Percentiles rank a stretch among this genome's conserved stretches.
phyloP scores from a whole-genome alignment of 2,329 filamentous ascomycete genomes.

The Paraphoma sp. region DNA sequence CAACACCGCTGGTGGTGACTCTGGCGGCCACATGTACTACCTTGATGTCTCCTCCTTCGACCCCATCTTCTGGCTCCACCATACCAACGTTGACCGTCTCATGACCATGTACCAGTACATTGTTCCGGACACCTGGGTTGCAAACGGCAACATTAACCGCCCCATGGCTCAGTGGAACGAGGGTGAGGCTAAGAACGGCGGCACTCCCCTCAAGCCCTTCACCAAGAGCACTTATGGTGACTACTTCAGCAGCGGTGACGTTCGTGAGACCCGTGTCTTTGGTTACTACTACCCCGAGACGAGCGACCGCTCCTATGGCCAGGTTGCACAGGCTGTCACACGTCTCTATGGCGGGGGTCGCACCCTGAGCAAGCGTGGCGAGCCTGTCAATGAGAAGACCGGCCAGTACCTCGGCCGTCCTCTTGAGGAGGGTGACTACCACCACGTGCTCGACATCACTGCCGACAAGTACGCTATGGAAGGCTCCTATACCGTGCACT shows the following conservation, averaged over 20 bases:
- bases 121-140: slow-evolving; percentile 72
- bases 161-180: slow-evolving; percentile 51
- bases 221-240: slow-evolving; percentile 45
- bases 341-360: slow-evolving; percentile 51
- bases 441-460: slow-evolving; percentile 40
- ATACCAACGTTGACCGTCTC: slow-evolving; percentile 47
- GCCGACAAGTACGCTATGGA: slow-evolving; percentile 44
- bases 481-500: slow-evolving; percentile 46
- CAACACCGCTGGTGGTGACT: slow-evolving; percentile 41
- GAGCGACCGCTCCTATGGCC: slow-evolving; percentile 21
- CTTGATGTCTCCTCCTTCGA: slow-evolving; percentile 79
- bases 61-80: slow-evolving; percentile 62
- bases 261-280: slow-evolving; percentile 51
- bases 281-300: slow-evolving; percentile 49
- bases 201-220: slow-evolving; percentile 54
- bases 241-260: slow-evolving; percentile 53
- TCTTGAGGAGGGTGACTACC: slow-evolving; percentile 43
- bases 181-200: slow-evolving; percentile 56
- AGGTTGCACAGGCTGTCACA: slow-evolving; percentile 36
- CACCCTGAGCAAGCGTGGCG: slow-evolving; percentile 30
- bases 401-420: slow-evolving; percentile 41
- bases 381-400: slow-evolving; percentile 11
- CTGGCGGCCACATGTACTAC: slow-evolving; percentile 76
- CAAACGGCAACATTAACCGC: slow-evolving; percentile 47
- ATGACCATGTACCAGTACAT: slow-evolving; percentile 82